phyloP scores from a whole-genome alignment of 2,329 filamentous ascomycete genomes.

The Colletotrichum tamarilloi region DNA sequence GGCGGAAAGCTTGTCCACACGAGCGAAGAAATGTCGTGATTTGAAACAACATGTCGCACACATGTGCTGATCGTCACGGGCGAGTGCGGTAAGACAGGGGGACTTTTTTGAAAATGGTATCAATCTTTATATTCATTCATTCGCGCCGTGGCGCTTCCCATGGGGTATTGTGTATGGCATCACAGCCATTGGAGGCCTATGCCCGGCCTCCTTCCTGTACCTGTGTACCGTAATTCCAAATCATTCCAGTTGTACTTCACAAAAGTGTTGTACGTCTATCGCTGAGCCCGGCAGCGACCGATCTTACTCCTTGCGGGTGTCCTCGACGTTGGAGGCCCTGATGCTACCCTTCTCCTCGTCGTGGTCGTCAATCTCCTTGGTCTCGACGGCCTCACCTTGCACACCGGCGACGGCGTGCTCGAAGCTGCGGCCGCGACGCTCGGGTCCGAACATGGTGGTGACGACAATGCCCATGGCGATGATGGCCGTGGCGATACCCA shows the following conservation, averaged over 20 bases:
- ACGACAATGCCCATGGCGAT: conserved; percentile 76
- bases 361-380: conserved; percentile 43
- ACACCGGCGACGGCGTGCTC: conserved; percentile 64
- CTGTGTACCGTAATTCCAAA: not conserved
- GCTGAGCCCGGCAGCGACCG: conserved; percentile 8
- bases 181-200: not conserved
- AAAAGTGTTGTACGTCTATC: not conserved
- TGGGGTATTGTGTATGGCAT: conserved; percentile 2
- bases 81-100: not conserved
- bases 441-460: conserved; percentile 77
- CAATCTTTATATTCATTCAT: conserved; percentile 10
- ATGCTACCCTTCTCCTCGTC: conserved; percentile 46
- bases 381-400: conserved; percentile 37
- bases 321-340: conserved; percentile 23
- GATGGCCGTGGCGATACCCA: conserved; percentile 82
- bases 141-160: not conserved
- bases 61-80: not conserved
- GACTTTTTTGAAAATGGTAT: not conserved
- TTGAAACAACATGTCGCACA: not conserved
- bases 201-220: not conserved
- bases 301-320: conserved; percentile 20
- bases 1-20: conserved; percentile 27
- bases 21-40: not conserved
- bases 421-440: conserved; percentile 78
- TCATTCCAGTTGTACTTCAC: not conserved